Conservation (phyloP, 2,329 filamentous ascomycete genomes). For the Neoarthrinium moseri region DNA sequence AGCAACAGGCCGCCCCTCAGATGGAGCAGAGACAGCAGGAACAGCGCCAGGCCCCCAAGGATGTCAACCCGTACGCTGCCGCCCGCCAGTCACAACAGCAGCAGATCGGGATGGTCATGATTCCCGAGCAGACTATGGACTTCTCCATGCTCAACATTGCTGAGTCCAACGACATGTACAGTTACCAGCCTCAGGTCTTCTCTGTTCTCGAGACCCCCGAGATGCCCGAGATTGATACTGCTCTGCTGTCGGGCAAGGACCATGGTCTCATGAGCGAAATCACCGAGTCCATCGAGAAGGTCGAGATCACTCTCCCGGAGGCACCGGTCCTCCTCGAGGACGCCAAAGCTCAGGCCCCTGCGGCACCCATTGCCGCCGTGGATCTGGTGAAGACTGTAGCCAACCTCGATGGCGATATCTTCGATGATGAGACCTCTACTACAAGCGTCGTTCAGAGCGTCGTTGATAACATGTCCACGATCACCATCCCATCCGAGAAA, state of each 20-base stretch:
- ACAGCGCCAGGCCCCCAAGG: constrained; percentile 59
- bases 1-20: constrained; percentile 39
- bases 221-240: constrained; percentile 60
- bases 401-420: constrained; percentile 54
- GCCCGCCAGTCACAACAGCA: constrained; percentile 55
- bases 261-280: constrained; percentile 50
- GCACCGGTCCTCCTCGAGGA: constrained; percentile 31
- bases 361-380: constrained; percentile 23
- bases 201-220: constrained; percentile 70
- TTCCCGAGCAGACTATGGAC: constrained; percentile 76
- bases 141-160: constrained; percentile 66
- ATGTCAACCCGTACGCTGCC: constrained; percentile 60
- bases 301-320: constrained; percentile 55
- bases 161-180: constrained; percentile 49
- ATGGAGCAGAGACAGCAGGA: constrained; percentile 41
- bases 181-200: constrained; percentile 70
- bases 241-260: constrained; percentile 69
- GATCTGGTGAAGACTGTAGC: constrained; percentile 23
- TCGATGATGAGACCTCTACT: constrained; percentile 46
- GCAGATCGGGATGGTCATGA: constrained; percentile 78
- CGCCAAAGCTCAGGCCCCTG: constrained; percentile 30
- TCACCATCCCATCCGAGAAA: constrained; percentile 63
- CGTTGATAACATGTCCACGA: constrained; percentile 36
- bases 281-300: constrained; percentile 51
- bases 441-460: constrained; percentile 37